Base-by-base conservation (phyloP, 2,329 filamentous ascomycete species). In the Lachnellula occidentalis region DNA sequence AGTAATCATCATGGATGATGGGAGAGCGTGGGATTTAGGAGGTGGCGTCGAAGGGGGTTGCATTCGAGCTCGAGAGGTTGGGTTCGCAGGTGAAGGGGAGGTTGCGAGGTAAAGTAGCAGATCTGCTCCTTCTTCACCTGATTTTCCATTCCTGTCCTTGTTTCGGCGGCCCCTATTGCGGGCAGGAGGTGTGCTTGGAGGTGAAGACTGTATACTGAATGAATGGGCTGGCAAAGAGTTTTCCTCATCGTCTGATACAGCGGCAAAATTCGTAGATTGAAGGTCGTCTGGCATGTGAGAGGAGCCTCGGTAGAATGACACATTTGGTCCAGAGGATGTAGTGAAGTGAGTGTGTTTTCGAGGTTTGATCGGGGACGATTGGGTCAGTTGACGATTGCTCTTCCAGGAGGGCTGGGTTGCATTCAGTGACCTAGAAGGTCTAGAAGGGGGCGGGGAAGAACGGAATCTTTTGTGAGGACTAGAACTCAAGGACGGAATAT, bases 1-100 rank as follows among this genome's bases (percentile, higher is more conserved):
- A 11, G 90, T 94, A n/a, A 83, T 87, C 88, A 94, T 92, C 82
- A 92, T 90, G 24, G 86, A 95, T 54, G 84, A 95, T 21, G 84
- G 91, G 58, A 88, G 76, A 50, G 82, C 88, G 61, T 77, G 81
- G 76, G 78, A 83, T 68, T 85, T 86, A 51, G 85, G 83, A 4
- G 87, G 87, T 34, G 88, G 88, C n/a, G 88, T 92, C 11, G 86
- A 88, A 1, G 86, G 86, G 24, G 85, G 83, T 42, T 86, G 81
- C 79, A 85, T 85, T 56, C 78, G 76, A 45, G 75, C 74, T 52
- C 78, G 75, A 45, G 72, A 71, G 12, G 74, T 71, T 22, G 78
- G 76, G 51, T 86, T 83, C 46, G 89, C 90, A 0, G 91, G 90
- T 0, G 91, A 95, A 1, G 94, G 94, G 6, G 92, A 97, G 50